Evolutionary conservation across 1,284 basidiomycete species (phyloP).

Genomic region (Trametes pubescens): DNA sequence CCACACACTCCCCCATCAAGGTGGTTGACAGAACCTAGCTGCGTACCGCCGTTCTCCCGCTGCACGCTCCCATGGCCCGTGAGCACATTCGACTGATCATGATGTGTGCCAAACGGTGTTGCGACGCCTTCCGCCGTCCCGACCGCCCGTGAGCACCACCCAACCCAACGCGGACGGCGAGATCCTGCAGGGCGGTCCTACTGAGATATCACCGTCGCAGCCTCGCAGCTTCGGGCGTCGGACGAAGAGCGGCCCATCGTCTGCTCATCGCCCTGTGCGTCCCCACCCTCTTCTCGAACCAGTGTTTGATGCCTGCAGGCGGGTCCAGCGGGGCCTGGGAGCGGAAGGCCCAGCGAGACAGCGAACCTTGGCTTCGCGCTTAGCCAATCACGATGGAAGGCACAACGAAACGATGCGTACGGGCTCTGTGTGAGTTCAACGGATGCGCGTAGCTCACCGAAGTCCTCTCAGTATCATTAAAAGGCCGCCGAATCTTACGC

Average conservation of each 20-base stretch:
- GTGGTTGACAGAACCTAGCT: slow-evolving; percentile 25
- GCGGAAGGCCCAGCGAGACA: background rate
- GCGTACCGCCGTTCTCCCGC: slow-evolving; percentile 13
- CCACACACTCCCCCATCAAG: slow-evolving; percentile 18
- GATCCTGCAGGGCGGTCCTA: slow-evolving; percentile 13
- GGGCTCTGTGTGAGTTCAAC: background rate
- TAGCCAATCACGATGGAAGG: slow-evolving; percentile 22
- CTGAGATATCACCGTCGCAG: slow-evolving; percentile 19
- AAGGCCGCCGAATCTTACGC: slow-evolving; percentile 27
- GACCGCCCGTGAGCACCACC: background rate
- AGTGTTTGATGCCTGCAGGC: slow-evolving; percentile 7
- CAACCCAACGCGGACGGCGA: slow-evolving; percentile 8
- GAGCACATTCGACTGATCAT: slow-evolving; percentile 20
- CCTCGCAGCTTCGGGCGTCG: background rate
- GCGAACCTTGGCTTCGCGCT: slow-evolving; percentile 10
- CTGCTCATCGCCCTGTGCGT: background rate
- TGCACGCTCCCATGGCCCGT: slow-evolving; percentile 5
- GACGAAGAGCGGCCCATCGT: background rate
- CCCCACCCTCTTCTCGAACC: slow-evolving; percentile 2
- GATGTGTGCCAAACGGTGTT: slow-evolving; percentile 14
- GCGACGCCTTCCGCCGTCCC: slow-evolving; percentile 13
- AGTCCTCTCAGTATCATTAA: background rate
- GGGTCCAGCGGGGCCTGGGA: background rate
- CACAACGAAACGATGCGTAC: slow-evolving; percentile 2
- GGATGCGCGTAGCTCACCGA: background rate